Conservation (phyloP, 2,329 filamentous ascomycete species). For the Colletotrichum liriopes region DNA sequence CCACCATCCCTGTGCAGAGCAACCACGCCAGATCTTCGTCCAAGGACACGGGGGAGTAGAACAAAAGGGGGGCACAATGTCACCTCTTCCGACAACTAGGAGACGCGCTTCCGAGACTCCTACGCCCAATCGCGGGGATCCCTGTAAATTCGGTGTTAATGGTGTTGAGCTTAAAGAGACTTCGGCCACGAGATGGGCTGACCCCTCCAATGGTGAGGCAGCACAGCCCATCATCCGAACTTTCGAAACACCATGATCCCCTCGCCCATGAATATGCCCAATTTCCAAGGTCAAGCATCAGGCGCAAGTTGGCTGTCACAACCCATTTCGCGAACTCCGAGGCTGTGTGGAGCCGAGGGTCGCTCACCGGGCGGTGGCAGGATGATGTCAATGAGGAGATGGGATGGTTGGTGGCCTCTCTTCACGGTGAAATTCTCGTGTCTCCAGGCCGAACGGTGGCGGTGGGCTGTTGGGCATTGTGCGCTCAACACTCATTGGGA, state of each 20-base stretch:
- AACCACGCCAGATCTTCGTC: slow-evolving; percentile 23
- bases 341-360: background rate
- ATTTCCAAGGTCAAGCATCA: slow-evolving; percentile 34
- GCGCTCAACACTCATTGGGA: background rate
- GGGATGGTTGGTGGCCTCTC: slow-evolving; percentile 26
- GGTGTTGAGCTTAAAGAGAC: slow-evolving; percentile 43
- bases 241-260: slow-evolving; percentile 35
- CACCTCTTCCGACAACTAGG: slow-evolving; percentile 31
- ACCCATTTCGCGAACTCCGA: slow-evolving; percentile 25
- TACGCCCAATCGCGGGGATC: background rate
- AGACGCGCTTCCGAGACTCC: background rate
- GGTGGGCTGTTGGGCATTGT: slow-evolving; percentile 7
- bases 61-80: slow-evolving; percentile 19
- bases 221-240: slow-evolving; percentile 42
- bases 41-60: background rate
- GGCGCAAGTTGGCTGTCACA: slow-evolving; percentile 17
- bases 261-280: slow-evolving; percentile 30
- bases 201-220: slow-evolving; percentile 37
- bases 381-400: slow-evolving; percentile 26
- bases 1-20: slow-evolving; percentile 22
- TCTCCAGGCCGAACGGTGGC: slow-evolving; percentile 3
- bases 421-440: background rate
- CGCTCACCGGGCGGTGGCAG: background rate
- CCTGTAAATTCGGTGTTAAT: slow-evolving; percentile 21
- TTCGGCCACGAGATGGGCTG: slow-evolving; percentile 28